Base-by-base conservation (phyloP, 352 stramenopile genomes). In the Globisporangium acanthophoron region DNA sequence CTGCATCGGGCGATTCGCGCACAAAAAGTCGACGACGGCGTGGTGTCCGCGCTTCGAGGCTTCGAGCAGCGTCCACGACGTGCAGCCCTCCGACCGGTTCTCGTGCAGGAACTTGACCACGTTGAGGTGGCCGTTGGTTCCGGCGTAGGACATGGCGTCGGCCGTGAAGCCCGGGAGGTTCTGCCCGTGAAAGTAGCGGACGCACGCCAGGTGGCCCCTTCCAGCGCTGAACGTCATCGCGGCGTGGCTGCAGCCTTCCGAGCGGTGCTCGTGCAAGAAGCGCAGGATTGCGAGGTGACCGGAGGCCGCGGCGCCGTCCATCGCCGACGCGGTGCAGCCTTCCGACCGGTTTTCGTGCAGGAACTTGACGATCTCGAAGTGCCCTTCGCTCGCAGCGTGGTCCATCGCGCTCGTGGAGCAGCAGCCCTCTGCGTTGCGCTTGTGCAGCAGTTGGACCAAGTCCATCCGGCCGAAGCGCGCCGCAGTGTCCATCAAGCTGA, bases 141-240 rank as follows among this genome's bases (percentile, higher is more conserved):
- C 18, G 7, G 44, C 44, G 21, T 29, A 49, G 44, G n/a, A 27
- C 44, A 49, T 49, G n/a, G 44, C 44, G 44, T 49, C 8, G 3
- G 44, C 18, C 20, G 44, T 49, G 44, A 49, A 49, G 44, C 16
- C 8, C 18, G 44, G 11, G 18, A 49, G 44, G 44, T 31, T 29
- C 6, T 49, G 44, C 44, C 15, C 44, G 44, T 49, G 44, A 2
- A 49, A 11, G 44, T 49, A 49, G 7, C 18, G 44, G 21, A 49
- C 18, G 44, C 44, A 49, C 44, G 44, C 44, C n/a, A 49, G 44
- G n/a, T 49, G 44, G 44, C 44, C 44, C n/a, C 44, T n/a, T 7
- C n/a, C 16, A 4, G 44, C 44, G 18, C n/a, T 16, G 44, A 49
- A 27, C n/a, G 9, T 5, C 44, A 49, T 27, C 11, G 44, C 44